phyloP scores from a whole-genome alignment of 2,329 filamentous ascomycete species.

The Clathrospora elynae region DNA sequence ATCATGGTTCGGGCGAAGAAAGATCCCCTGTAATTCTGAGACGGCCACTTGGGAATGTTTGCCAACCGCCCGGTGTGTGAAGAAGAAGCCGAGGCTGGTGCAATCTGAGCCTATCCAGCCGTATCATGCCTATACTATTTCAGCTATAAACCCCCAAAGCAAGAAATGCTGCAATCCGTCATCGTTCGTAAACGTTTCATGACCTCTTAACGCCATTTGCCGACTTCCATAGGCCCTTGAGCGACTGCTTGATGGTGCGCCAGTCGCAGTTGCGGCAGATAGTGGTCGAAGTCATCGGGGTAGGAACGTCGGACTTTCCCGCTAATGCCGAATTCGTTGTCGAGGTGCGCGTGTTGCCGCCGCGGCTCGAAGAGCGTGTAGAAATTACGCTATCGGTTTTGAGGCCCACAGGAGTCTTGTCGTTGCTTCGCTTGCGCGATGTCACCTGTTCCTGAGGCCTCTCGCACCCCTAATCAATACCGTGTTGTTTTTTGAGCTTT shows the following conservation, averaged over 20 bases:
- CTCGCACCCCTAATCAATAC: slow-evolving; percentile 79
- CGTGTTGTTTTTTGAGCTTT: slow-evolving; percentile 95
- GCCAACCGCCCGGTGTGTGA: slow-evolving; percentile 23
- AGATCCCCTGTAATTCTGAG: slow-evolving; percentile 16
- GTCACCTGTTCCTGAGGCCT: slow-evolving; percentile 55
- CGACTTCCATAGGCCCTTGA: slow-evolving; percentile 43
- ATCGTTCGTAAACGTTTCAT: slow-evolving; percentile 30
- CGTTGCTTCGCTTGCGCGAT: slow-evolving; percentile 37
- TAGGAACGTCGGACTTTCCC: slow-evolving; percentile 28
- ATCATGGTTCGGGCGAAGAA: no score
- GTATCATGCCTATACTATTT: slow-evolving; percentile 11
- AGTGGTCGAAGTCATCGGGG: slow-evolving; percentile 21
- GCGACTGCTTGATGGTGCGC: slow-evolving; percentile 38
- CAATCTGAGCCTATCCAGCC: slow-evolving; percentile 15
- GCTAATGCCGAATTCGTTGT: slow-evolving; percentile 32
- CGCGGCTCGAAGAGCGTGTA: slow-evolving; percentile 34
- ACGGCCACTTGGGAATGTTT: slow-evolving; percentile 18
- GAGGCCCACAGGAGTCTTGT: slow-evolving; percentile 47
- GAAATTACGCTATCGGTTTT: slow-evolving; percentile 37
- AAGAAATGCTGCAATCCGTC: slow-evolving; percentile 25
- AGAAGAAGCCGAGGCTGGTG: slow-evolving; percentile 15
- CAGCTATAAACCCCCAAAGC: slow-evolving; percentile 16
- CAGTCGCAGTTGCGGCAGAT: slow-evolving; percentile 41
- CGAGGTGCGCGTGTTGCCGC: slow-evolving; percentile 27
- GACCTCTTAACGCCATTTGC: slow-evolving; percentile 39